Evolutionary conservation across 495 filamentous ascomycete genomes (phyloP).

Genomic region (Xylaria longipes): DNA sequence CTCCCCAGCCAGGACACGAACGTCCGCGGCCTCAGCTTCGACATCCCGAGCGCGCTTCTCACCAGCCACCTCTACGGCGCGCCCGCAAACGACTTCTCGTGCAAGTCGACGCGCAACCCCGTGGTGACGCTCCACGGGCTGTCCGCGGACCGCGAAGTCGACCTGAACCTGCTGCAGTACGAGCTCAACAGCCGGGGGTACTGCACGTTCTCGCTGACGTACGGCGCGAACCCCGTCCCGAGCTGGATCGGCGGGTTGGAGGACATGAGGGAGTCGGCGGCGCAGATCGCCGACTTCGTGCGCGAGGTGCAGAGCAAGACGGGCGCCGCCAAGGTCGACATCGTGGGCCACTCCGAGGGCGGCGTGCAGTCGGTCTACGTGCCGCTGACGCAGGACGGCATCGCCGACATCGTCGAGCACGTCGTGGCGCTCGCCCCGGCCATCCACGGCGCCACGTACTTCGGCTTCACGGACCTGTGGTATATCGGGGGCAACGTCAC

Average conservation of each 20-base stretch:
- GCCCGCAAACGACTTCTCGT: slow-evolving; percentile 39
- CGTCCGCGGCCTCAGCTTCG: slow-evolving; percentile 15
- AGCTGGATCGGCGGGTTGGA: slow-evolving; percentile 56
- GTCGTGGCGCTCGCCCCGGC: slow-evolving; percentile 59
- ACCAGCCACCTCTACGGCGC: slow-evolving; percentile 36
- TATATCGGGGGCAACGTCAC: slow-evolving; percentile 48
- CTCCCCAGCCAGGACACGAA: slow-evolving; percentile 9
- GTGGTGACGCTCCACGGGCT: slow-evolving; percentile 61
- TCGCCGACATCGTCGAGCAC: slow-evolving; percentile 52
- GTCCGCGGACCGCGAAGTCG: slow-evolving; percentile 57
- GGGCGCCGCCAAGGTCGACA: slow-evolving; percentile 52
- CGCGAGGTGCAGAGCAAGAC: slow-evolving; percentile 49
- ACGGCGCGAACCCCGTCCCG: slow-evolving; percentile 56
- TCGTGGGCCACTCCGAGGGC: slow-evolving; percentile 64
- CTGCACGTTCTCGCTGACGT: slow-evolving; percentile 60
- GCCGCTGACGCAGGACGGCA: slow-evolving; percentile 52
- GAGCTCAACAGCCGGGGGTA: slow-evolving; percentile 58
- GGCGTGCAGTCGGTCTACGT: slow-evolving; percentile 60
- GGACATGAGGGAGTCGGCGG: slow-evolving; percentile 53
- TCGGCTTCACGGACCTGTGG: slow-evolving; percentile 53
- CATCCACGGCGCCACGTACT: slow-evolving; percentile 57
- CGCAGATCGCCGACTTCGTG: slow-evolving; percentile 58
- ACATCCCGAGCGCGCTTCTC: slow-evolving; percentile 29
- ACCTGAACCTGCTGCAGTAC: slow-evolving; percentile 59
- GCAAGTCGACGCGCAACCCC: slow-evolving; percentile 49